A percentile compares a stretch with the other conserved stretches of the same genome.
Evolutionary conservation across 83 land plant genomes (phyloP).

Genomic region (Isoetes engelmannii): DNA sequence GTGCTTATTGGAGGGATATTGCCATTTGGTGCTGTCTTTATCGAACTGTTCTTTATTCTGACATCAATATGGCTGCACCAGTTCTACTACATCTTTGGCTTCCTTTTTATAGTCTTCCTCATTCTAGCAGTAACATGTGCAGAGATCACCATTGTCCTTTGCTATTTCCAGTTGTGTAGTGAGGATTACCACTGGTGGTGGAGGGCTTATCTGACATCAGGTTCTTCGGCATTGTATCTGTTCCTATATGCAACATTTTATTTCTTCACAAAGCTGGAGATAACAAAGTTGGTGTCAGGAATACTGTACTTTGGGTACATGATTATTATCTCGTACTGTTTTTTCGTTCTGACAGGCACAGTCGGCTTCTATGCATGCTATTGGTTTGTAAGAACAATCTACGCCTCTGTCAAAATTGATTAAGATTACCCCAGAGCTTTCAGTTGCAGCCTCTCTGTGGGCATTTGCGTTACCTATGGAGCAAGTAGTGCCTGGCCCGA

Average conservation of each 20-base stretch:
- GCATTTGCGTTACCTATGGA: too few species aligned
- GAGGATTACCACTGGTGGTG: slow-evolving; percentile 71
- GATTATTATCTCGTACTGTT: slow-evolving; percentile 13
- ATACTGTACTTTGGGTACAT: slow-evolving; percentile 15
- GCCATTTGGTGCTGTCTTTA: slow-evolving; percentile 14
- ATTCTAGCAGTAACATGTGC: slow-evolving; percentile 57
- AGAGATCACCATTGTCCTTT: slow-evolving; percentile 20
- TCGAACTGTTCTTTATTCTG: slow-evolving; percentile 17
- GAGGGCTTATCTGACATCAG: slow-evolving; percentile 30
- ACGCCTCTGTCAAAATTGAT: slow-evolving; percentile 17
- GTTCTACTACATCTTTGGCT: slow-evolving; percentile 60
- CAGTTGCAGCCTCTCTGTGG: too few species aligned
- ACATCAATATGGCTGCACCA: slow-evolving; percentile 34
- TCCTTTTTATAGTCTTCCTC: slow-evolving; percentile 56
- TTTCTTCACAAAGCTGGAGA: slow-evolving; percentile 36
- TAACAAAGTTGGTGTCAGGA: slow-evolving; percentile 15
- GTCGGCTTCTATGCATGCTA: slow-evolving; percentile 19
- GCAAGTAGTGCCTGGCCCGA: too few species aligned
- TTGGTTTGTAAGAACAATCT: slow-evolving; percentile 17
- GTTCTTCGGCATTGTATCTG: slow-evolving; percentile 52
- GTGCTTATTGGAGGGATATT: slow-evolving; percentile 18
- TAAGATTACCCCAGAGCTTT: not conserved
- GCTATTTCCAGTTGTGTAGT: slow-evolving; percentile 37
- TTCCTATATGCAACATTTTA: slow-evolving; percentile 47
- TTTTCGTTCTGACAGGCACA: slow-evolving; percentile 13